Evolutionary conservation across 2,329 filamentous ascomycete genomes (phyloP), one percentile per base, ranked within the genome.

Genomic region (Penicillium sp.): DNA sequence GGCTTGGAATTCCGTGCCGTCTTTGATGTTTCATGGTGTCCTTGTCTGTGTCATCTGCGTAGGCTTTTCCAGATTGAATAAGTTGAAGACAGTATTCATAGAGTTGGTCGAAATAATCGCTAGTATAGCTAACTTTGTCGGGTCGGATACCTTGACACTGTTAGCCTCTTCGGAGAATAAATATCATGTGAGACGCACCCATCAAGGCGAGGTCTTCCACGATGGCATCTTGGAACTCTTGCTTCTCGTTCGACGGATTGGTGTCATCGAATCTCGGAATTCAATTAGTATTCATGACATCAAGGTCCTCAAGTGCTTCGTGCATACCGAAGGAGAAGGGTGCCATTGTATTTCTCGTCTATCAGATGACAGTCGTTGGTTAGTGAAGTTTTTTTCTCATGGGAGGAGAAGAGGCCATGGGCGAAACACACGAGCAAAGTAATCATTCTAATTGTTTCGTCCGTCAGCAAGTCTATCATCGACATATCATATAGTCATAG

Each of bases 181-280:
- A 27, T 27, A 4, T 27, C 5, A 27, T 5, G 24, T 7, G 7
- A 27, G 7, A 27, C 24, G 24, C 24, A 27, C 92, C 93, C 82
- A 99, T 91, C 48, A 97, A 82, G 46, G 87, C 86, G 46, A 97
- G 83, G 74, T 99, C 94, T 77, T 96, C 88, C 38, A 96, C 81
- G 58, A 99, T 99, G 4, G 92, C 84, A 75, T 97, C 92, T 72
- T 97, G 88, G 72, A 88, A 99, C 77, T 97, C 94, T 72, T 93
- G 86, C 79, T 96, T 97, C 81, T 99, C 94, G 74, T 97, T 97
- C 56, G 89, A 87, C 6, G 94, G 94, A 76, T 99, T 99, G 53
- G 94, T 99, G 70, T 99, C 94, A 71, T 99, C 94, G 69, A 99
- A 27, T 27, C 24, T 27, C 24, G 7, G 7, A 27, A 27, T 7